These are phyloP conservation scores for Malus sylvestris DNA, from an alignment of 306 rosid species.

Conservation along the genomic window DNA sequence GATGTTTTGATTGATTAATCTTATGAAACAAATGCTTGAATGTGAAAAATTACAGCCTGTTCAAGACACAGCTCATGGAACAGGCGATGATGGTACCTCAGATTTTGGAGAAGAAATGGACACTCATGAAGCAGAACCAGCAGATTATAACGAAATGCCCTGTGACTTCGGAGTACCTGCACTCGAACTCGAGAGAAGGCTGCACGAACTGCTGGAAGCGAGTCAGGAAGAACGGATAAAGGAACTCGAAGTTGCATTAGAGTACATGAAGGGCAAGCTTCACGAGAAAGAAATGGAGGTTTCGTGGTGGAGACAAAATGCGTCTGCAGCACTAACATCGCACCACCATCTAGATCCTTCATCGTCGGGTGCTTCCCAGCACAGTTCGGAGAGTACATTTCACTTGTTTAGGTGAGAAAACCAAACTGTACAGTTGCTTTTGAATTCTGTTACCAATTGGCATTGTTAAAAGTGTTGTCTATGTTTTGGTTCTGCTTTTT, in stretches of 20 bases:
- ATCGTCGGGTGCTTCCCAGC: conserved; percentile 33
- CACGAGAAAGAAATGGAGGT: conserved; percentile 56
- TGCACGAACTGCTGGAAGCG: conserved; percentile 69
- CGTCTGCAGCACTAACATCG: conserved; percentile 24
- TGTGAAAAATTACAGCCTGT: conserved; percentile 35
- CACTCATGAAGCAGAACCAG: conserved; percentile 28
- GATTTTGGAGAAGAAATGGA: conserved; percentile 46
- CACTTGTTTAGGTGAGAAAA: conserved; percentile 24
- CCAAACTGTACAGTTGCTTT: conserved; percentile 17
- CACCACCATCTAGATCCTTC: conserved; percentile 46
- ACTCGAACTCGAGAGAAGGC: conserved; percentile 61
- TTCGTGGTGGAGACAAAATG: conserved; percentile 77
- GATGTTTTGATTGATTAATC: not conserved
- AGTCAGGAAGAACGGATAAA: conserved; percentile 62
- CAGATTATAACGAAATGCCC: conserved; percentile 26
- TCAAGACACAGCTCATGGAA: conserved; percentile 16
- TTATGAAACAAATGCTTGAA: conserved; percentile 11
- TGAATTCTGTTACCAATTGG: not conserved
- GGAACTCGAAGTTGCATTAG: conserved; percentile 69
- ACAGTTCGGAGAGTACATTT: conserved; percentile 24
- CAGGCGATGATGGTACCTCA: not conserved
- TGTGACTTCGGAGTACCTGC: conserved; percentile 58
- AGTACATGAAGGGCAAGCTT: conserved; percentile 44
- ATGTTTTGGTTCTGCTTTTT: too few relatives aligned
- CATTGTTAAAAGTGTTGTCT: not conserved